These are phyloP conservation scores for Geotrichum aggregatum DNA, from an alignment of 1,139 yeast species.

Conservation along the genomic window DNA sequence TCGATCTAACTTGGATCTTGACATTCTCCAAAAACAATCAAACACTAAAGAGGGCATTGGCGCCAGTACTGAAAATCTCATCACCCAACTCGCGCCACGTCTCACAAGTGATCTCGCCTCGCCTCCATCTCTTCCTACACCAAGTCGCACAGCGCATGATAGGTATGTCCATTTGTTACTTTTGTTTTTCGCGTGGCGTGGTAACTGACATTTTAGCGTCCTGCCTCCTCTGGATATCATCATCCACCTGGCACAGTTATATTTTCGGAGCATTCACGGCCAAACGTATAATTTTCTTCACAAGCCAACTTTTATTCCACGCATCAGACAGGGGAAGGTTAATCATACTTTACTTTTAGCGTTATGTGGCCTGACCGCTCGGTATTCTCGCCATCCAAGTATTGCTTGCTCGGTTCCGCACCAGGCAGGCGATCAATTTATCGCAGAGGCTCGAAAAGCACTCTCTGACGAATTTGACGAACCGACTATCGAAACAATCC, in stretches of 20 bases:
- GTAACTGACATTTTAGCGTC: neutral
- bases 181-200: neutral
- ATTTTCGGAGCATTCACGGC: constrained; percentile 38
- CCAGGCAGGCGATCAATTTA: constrained; percentile 37
- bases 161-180: neutral
- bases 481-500: constrained; percentile 39
- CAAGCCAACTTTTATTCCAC: constrained; percentile 36
- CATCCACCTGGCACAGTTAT: constrained; percentile 32
- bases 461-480: constrained; percentile 36
- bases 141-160: constrained; percentile 1
- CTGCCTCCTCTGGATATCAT: constrained; percentile 28
- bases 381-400: constrained; percentile 39
- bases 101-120: constrained; percentile 16
- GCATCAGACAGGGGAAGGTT: constrained; percentile 33
- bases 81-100: constrained; percentile 21
- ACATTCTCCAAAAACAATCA: neutral
- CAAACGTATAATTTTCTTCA: constrained; percentile 41
- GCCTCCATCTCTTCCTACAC: constrained; percentile 5
- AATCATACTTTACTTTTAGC: constrained; percentile 36
- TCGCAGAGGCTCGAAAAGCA: constrained; percentile 33
- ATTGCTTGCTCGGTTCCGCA: constrained; percentile 29
- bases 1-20: constrained; percentile 2
- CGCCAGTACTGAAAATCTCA: constrained; percentile 18
- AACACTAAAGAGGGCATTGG: constrained; percentile 9
- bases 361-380: constrained; percentile 39